Conservation (phyloP, 805 yeast genomes). For the Peterozyma toletana region DNA sequence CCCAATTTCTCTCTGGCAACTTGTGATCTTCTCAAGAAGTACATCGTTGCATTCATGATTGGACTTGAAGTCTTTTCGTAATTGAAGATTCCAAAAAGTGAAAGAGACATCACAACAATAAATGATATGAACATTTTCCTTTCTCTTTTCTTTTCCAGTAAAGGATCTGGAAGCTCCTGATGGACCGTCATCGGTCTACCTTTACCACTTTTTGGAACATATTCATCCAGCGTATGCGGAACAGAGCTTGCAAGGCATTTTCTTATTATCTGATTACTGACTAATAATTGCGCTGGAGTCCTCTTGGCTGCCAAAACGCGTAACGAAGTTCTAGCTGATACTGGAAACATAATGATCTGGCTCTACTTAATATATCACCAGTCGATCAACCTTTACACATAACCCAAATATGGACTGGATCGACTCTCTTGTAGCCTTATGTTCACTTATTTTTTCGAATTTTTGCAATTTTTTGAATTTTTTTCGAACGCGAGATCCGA, state of each 20-base stretch:
- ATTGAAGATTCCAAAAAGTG: slow-evolving; percentile 70
- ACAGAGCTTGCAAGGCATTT: background rate
- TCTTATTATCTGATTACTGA: background rate
- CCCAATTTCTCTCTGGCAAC: slow-evolving; percentile 62
- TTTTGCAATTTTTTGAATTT: too few species aligned
- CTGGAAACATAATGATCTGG: too few species aligned
- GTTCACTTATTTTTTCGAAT: too few species aligned
- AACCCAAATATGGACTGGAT: too few species aligned
- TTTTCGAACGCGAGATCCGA: too few species aligned
- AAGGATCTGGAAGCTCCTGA: slow-evolving; percentile 77
- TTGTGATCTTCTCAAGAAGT: slow-evolving; percentile 72
- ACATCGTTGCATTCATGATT: slow-evolving; percentile 77
- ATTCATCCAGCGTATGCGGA: slow-evolving; percentile 7
- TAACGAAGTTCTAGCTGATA: background rate
- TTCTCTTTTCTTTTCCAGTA: slow-evolving; percentile 43
- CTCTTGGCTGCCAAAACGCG: background rate
- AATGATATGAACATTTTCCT: slow-evolving; percentile 50
- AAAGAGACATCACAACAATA: slow-evolving; percentile 42
- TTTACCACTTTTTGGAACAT: slow-evolving; percentile 5
- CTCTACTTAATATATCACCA: too few species aligned
- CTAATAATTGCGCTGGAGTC: background rate
- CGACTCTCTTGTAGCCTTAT: too few species aligned
- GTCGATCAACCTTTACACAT: too few species aligned
- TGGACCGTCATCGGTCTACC: slow-evolving; percentile 55
- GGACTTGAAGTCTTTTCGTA: slow-evolving; percentile 92